Conservation (phyloP, 139 green algal genomes). For the Ettlia oleoabundans region DNA sequence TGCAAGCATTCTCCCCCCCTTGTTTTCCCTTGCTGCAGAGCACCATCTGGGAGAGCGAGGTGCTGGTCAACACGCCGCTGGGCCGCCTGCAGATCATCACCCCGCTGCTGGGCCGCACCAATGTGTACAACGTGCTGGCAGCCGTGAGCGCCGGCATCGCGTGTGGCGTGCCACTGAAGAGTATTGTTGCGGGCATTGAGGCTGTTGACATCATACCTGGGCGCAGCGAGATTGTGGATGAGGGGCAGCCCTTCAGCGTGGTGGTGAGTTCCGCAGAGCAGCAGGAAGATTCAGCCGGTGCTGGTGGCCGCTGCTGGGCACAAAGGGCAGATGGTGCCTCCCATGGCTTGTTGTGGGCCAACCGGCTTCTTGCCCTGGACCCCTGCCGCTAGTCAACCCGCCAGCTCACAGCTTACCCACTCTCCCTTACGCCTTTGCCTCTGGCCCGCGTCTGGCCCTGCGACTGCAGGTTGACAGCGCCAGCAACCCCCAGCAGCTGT, state of each 20-base stretch:
- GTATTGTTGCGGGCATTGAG: constrained; percentile 88
- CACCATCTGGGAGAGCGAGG: constrained; percentile 82
- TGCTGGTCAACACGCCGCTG: constrained; percentile 59
- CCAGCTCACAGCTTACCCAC: not conserved
- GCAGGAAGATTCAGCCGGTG: too few relatives aligned
- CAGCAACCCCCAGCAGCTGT: constrained; percentile 77
- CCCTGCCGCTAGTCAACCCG: not conserved
- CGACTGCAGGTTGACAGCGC: constrained; percentile 75
- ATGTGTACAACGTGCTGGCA: constrained; percentile 93
- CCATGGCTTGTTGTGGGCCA: too few relatives aligned
- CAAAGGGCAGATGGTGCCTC: too few relatives aligned
- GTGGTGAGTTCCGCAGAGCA: constrained; percentile 85
- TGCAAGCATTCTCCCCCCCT: not conserved
- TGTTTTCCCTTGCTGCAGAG: constrained; percentile 23
- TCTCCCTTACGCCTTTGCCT: not conserved
- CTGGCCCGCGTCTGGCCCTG: not conserved
- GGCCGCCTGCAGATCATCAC: constrained; percentile 77
- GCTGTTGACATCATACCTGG: constrained; percentile 74
- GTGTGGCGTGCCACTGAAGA: constrained; percentile 68
- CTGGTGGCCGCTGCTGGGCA: too few relatives aligned
- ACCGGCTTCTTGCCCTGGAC: too few relatives aligned
- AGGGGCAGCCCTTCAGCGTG: constrained; percentile 89
- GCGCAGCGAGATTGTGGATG: constrained; percentile 85
- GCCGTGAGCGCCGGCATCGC: constrained; percentile 87
- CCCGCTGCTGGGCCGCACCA: constrained; percentile 80